Evolutionary conservation across 1,284 basidiomycete genomes (phyloP).

Genomic region (Trichosporon sp.): DNA sequence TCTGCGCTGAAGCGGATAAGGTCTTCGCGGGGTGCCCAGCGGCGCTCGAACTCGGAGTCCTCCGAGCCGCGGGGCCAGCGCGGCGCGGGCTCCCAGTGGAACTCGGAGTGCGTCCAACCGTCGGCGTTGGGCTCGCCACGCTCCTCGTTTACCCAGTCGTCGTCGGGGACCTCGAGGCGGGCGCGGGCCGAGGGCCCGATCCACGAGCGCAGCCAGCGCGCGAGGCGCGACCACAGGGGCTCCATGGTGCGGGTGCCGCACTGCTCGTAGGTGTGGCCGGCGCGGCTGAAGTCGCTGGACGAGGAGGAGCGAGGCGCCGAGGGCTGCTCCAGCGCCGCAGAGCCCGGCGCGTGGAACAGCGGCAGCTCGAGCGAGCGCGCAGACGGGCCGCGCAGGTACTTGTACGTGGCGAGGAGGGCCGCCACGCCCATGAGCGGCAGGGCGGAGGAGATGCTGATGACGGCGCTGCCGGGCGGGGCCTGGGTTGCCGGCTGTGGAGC

Average conservation of each 20-base stretch:
- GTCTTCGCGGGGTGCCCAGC: background rate
- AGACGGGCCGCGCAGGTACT: background rate
- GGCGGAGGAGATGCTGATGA: background rate
- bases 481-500: background rate
- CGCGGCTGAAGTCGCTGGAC: too few relatives aligned
- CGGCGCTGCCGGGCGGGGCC: background rate
- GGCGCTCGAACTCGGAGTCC: background rate
- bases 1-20: too few relatives aligned
- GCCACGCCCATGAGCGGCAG: background rate
- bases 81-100: background rate
- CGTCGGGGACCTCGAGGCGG: too few relatives aligned
- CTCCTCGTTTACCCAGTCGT: background rate
- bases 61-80: background rate
- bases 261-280: too few relatives aligned
- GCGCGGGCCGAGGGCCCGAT: too few relatives aligned
- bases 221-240: too few relatives aligned
- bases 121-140: background rate
- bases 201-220: too few relatives aligned
- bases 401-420: background rate
- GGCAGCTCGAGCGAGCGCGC: too few relatives aligned
- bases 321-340: too few relatives aligned
- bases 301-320: too few relatives aligned
- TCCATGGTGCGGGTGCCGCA: too few relatives aligned
- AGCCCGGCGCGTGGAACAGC: too few relatives aligned
- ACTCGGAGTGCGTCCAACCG: background rate